Base-by-base conservation (phyloP, 768 basidiomycete genomes). In the Boletus rufocinnamomeus region DNA sequence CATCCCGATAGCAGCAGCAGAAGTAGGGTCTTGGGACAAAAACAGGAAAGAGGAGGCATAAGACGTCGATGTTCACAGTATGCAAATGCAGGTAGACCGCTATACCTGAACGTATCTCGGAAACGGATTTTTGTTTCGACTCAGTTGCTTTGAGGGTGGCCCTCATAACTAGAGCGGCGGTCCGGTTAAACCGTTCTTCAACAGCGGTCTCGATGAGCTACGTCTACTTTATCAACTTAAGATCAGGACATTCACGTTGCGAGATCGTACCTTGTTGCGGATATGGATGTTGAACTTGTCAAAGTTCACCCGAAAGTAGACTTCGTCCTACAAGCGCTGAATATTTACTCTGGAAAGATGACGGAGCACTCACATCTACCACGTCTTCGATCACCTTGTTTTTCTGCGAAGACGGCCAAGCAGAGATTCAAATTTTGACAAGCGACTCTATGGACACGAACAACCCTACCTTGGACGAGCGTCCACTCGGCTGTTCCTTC, bases 241-340 rank as follows among this genome's bases (percentile, higher is more conserved):
- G 61, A 57, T 50, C 41, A 38, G 41, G 34, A 13, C 11, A 17
- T 25, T 9, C 17, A 17, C 21, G 56, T 50, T 44, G 47, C 19
- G 13, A 25, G 49, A 63, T 65, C 84, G 9, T 63, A 93, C 93
- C 68, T 87, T 80, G 75, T 97, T 96, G 44, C 96, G 88, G 52
- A 97, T 84, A 65, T 92, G 87, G 34, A 93, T 78, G 63, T 89
- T 86, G 73, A 95, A 96, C 65, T 84, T 89, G 64, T 94, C 88
- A 69, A 87, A 91, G 75, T 98, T 98, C 49, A 98, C 82, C 49
- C 91, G 84, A 69, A 97, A 91, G 72, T 87, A 86, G 35, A 92
- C 82, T 3, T 78, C 77, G 19, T 90, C 84, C 87, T 94, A 57
- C 8, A 6, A 54, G 28, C 66, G 48, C 41, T 59, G 45, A 66